Evolutionary conservation across 495 filamentous ascomycete genomes (phyloP).

Genomic region (Patellaria atrata): DNA sequence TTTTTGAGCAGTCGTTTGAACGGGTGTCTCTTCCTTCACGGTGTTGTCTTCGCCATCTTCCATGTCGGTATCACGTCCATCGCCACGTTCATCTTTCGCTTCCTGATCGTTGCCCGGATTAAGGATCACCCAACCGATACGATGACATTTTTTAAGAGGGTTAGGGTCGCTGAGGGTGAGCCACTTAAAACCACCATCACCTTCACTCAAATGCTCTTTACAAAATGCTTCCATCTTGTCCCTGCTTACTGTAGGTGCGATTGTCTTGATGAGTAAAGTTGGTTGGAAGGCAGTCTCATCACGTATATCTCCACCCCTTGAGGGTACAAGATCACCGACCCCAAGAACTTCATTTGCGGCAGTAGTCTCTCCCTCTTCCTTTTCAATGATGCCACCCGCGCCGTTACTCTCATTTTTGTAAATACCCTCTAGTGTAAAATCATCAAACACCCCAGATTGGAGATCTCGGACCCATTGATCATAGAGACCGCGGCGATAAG

Average conservation of each 20-base stretch:
- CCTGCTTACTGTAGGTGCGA: constrained; percentile 92
- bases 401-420: constrained; percentile 89
- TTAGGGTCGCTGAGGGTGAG: constrained; percentile 92
- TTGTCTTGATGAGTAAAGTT: constrained; percentile 91
- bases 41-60: constrained; percentile 41
- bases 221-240: constrained; percentile 84
- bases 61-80: constrained; percentile 49
- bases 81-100: constrained; percentile 42
- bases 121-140: constrained; percentile 97
- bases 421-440: constrained; percentile 88
- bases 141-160: constrained; percentile 88
- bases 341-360: constrained; percentile 84
- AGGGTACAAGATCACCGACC: constrained; percentile 74
- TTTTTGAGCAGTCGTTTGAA: constrained; percentile 48
- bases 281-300: constrained; percentile 76
- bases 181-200: constrained; percentile 78
- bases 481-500: constrained; percentile 60
- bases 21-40: constrained; percentile 26
- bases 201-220: constrained; percentile 77
- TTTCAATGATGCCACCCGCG: constrained; percentile 72
- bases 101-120: constrained; percentile 55
- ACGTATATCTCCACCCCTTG: constrained; percentile 61
- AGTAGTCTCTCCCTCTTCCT: constrained; percentile 85
- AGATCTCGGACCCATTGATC: constrained; percentile 76
- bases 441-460: constrained; percentile 70